Conservation (phyloP, 2,329 filamentous ascomycete genomes). For the Akanthomyces muscarius region DNA sequence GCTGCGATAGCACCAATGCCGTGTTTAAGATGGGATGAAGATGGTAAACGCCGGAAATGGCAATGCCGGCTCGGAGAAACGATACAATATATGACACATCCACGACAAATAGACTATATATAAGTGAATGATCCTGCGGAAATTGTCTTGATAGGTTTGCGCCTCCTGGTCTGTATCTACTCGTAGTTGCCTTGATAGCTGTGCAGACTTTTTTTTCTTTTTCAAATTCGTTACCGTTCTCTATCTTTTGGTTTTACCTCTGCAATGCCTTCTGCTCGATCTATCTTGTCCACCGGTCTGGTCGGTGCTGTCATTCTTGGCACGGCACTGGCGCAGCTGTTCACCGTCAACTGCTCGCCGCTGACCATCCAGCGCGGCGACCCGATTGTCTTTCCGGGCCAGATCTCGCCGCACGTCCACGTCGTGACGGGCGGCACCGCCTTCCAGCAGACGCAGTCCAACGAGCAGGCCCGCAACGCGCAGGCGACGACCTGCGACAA, state of each 20-base stretch:
- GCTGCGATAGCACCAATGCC: background rate
- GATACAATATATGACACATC: background rate
- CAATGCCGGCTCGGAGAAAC: background rate
- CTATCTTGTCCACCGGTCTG: background rate
- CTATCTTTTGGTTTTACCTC: too few relatives aligned
- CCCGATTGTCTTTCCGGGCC: constrained; percentile 54
- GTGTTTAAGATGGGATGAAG: background rate
- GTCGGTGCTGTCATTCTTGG: background rate
- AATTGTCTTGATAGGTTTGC: background rate
- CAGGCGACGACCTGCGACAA: constrained; percentile 64
- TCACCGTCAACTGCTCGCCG: constrained; percentile 27
- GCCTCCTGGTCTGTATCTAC: background rate
- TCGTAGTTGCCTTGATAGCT: background rate
- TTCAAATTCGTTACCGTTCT: too few relatives aligned
- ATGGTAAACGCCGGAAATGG: background rate
- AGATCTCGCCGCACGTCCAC: constrained; percentile 53
- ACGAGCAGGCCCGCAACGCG: constrained; percentile 46
- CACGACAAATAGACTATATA: background rate
- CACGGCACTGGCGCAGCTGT: constrained; percentile 18
- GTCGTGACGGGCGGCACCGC: constrained; percentile 60
- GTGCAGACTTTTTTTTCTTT: background rate
- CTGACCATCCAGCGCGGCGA: constrained; percentile 46
- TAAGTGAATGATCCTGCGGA: background rate
- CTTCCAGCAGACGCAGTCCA: constrained; percentile 53
- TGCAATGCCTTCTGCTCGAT: background rate